These are phyloP conservation scores for Amylocarpus encephaloides DNA, from an alignment of 2,329 filamentous ascomycete genomes.

Conservation along the genomic window DNA sequence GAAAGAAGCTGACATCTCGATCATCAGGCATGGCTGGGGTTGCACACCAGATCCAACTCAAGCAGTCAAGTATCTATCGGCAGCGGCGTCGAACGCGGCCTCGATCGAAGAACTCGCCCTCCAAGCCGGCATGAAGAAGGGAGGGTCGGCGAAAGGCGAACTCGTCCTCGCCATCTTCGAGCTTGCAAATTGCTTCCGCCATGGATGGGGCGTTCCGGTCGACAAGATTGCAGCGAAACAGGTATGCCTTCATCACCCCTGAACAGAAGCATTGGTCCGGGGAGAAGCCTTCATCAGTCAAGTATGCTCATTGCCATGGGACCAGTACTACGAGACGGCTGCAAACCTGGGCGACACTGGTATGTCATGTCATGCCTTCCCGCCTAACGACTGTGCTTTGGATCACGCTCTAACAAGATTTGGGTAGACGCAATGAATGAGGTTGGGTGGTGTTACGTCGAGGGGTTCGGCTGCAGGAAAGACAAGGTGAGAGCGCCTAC, in stretches of 20 bases:
- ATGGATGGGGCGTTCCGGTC: conserved; percentile 87
- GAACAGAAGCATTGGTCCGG: conserved; percentile 18
- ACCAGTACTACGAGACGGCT: conserved; percentile 93
- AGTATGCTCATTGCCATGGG: conserved; percentile 25
- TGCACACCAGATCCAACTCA: conserved; percentile 63
- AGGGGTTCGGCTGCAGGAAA: conserved; percentile 96
- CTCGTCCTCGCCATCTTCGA: conserved; percentile 95
- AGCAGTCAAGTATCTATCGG: conserved; percentile 78
- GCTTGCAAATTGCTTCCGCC: conserved; percentile 83
- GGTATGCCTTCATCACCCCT: conserved; percentile 37
- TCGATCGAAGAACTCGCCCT: conserved; percentile 80
- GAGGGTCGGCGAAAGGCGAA: conserved; percentile 91
- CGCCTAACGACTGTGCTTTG: conserved; percentile 3
- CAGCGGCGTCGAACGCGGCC: conserved; percentile 85
- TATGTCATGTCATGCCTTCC: conserved; percentile 33
- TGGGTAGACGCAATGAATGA: conserved; percentile 89
- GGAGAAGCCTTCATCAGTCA: conserved; percentile 17
- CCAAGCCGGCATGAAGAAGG: conserved; percentile 81
- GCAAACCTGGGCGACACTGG: conserved; percentile 89
- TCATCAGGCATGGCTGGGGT: conserved; percentile 81
- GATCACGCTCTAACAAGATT: conserved; percentile 21
- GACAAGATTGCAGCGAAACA: conserved; percentile 79
- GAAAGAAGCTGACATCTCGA: conserved; percentile 17
- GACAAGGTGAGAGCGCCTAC: conserved; percentile 72
- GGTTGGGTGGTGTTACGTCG: conserved; percentile 88